Percentiles rank a stretch among this genome's conserved stretches.
Evolutionary conservation across 176 grass and related monocot species (phyloP).

Genomic region (Miscanthus lutarioriparius): DNA sequence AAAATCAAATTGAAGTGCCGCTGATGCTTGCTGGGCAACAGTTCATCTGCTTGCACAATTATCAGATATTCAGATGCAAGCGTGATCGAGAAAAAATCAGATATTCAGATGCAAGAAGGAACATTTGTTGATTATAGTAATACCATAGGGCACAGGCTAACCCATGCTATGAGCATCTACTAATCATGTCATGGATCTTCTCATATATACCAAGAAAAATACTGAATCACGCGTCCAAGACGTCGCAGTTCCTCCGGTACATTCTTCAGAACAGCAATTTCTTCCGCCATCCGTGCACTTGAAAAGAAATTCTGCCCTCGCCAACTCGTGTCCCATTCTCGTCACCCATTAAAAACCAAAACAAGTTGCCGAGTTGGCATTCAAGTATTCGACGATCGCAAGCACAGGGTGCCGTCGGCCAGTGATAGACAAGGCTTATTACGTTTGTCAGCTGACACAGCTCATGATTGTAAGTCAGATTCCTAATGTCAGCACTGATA

Average conservation of each 20-base stretch:
- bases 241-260: not conserved
- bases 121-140: not conserved
- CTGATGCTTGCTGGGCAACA: not conserved
- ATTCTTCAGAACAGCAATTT: not conserved
- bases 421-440: not conserved
- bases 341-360: constrained; percentile 11
- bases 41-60: not conserved
- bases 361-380: constrained; percentile 3
- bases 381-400: not conserved
- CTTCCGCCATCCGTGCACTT: not conserved
- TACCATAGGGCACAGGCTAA: not conserved
- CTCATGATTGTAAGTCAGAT: constrained; percentile 23
- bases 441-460: not conserved
- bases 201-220: not conserved
- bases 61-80: not conserved
- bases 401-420: not conserved
- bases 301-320: not conserved
- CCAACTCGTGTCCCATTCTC: constrained; percentile 19
- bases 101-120: not conserved
- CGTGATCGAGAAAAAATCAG: no score
- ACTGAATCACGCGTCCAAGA: not conserved
- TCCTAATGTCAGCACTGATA: constrained; percentile 34
- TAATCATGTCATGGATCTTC: not conserved
- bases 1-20: not conserved
- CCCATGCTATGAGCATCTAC: not conserved